Base-by-base conservation (phyloP, 495 filamentous ascomycete species). In the Rhypophila decipiens region DNA sequence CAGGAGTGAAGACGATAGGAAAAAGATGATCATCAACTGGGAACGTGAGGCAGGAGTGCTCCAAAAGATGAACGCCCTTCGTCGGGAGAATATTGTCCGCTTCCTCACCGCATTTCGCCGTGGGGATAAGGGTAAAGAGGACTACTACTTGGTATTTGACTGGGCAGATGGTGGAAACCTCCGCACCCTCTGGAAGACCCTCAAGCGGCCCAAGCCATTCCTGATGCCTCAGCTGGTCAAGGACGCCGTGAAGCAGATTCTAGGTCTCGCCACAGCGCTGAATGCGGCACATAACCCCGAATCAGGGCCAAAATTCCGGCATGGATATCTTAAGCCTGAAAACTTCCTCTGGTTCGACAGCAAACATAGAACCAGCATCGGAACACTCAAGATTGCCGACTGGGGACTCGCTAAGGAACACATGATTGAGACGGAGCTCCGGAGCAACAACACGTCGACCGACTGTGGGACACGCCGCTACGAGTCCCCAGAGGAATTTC, bases 321-420 rank as follows among this genome's bases (percentile, higher is more conserved):
- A 63, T 36, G 62, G 61, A 9, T 60, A 65, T 27, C 18, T 64
- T 9, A 65, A 64, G 36, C 60, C 60, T 2, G 58, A 63, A 20
- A 65, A 65, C 39, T 59, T 61, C 13, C 44, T 61, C 4, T 52
- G 42, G 15, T 48, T 52, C 7, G 13, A 31, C 7, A 13, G 27
- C 27, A 24, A 45, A 5, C 24, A 20, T 1, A 19, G 33, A 1
- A 18, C 17, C 3, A 21, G 19, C 10, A 13, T 47, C 10, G 50
- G 51, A 15, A 23, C 38, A 21, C 49, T 66, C 1, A 53, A 51
- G 24, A 55, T 66, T 18, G 45, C 59, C 13, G 63, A 66, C 37
- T 37, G 61, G 24, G 63, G 63, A 1, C 39, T 60, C 3, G 44
- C 63, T 4, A 64, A 51, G 38, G 27, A 35, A 8, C 63, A 66